Conservation (phyloP, 768 basidiomycete species). For the Mycena polygramma region DNA sequence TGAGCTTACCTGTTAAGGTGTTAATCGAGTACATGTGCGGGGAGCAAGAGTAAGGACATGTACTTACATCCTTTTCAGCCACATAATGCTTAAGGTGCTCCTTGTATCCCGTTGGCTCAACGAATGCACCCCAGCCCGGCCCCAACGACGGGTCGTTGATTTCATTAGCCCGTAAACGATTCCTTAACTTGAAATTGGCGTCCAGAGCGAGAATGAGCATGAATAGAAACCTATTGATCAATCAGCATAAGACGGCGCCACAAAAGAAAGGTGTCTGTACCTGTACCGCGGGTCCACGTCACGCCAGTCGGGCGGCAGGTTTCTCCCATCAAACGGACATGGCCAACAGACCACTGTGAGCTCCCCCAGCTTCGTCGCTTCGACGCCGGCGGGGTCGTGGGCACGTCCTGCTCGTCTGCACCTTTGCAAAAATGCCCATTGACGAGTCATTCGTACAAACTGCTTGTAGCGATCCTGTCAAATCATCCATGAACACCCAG, state of each 20-base stretch:
- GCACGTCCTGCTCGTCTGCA: not conserved
- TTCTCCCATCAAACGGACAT: slow-evolving; percentile 29
- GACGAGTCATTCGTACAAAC: not conserved
- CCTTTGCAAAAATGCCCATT: no score
- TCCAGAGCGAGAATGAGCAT: slow-evolving; percentile 40
- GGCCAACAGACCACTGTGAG: slow-evolving; percentile 30
- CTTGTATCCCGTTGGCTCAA: no score
- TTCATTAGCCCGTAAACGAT: slow-evolving; percentile 21
- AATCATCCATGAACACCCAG: not conserved
- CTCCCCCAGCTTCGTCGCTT: slow-evolving; percentile 20
- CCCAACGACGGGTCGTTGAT: slow-evolving; percentile 1
- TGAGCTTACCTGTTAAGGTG: slow-evolving; percentile 25
- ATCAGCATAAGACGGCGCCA: no score
- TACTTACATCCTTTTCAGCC: slow-evolving; percentile 17
- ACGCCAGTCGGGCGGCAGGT: slow-evolving; percentile 38
- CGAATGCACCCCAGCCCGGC: no score
- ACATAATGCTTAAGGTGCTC: slow-evolving; percentile 21
- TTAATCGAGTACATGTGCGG: not conserved
- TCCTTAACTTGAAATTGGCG: slow-evolving; percentile 45
- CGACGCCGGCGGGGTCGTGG: slow-evolving; percentile 26
- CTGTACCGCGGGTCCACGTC: not conserved
- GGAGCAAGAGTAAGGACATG: not conserved
- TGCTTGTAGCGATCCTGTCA: slow-evolving; percentile 23
- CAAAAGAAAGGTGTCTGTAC: not conserved
- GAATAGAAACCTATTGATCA: slow-evolving; percentile 20